Percentiles rank a stretch among this genome's conserved stretches.
Evolutionary conservation across 2,329 filamentous ascomycete species (phyloP).

Genomic region (Nemania sp.): DNA sequence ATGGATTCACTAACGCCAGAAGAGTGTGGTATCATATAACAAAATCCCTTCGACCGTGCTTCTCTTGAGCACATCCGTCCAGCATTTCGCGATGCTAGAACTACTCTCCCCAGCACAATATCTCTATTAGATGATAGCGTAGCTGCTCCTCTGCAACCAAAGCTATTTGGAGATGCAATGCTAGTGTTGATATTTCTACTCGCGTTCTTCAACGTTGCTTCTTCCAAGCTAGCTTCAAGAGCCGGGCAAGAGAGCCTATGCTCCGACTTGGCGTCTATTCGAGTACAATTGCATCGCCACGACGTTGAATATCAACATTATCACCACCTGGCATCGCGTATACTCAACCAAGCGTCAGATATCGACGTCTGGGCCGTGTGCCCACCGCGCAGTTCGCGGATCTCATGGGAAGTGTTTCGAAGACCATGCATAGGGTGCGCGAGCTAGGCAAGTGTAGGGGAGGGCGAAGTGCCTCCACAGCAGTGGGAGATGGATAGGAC

Average conservation of each 20-base stretch:
- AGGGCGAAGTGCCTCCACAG: background rate
- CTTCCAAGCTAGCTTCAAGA: background rate
- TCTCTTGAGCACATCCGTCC: background rate
- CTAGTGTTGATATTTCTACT: background rate
- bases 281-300: background rate
- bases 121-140: background rate
- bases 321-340: background rate
- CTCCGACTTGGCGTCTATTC: background rate
- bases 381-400: background rate
- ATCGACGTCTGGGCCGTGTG: constrained; percentile 3
- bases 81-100: background rate
- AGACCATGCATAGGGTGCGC: background rate
- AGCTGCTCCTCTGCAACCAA: background rate
- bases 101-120: background rate
- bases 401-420: constrained; percentile 2
- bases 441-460: background rate
- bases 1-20: too few species aligned
- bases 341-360: background rate
- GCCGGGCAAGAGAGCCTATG: background rate
- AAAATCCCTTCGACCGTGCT: too few species aligned
- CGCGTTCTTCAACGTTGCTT: background rate
- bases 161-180: background rate
- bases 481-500: background rate
- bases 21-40: too few species aligned
- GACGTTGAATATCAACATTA: background rate